These are phyloP conservation scores for Aspergillus fischeri DNA, from an alignment of 2,329 filamentous ascomycete genomes.

Conservation along the genomic window DNA sequence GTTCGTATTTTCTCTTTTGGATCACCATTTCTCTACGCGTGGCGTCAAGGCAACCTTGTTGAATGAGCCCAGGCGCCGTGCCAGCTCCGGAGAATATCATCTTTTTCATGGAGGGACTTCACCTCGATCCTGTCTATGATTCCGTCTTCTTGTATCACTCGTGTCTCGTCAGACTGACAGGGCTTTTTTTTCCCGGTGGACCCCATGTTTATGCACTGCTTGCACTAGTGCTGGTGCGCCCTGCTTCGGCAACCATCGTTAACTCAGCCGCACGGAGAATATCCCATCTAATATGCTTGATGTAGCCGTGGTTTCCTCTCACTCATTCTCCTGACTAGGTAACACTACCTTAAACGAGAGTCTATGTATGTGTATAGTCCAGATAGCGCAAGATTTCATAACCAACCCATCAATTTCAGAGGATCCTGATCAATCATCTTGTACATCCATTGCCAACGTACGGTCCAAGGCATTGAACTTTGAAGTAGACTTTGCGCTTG, in stretches of 20 bases:
- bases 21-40: conserved; percentile 6
- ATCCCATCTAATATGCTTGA: background rate
- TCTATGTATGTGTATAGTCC: conserved; percentile 24
- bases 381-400: conserved; percentile 16
- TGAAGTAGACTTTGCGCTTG: conserved; percentile 4
- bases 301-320: background rate
- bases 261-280: background rate
- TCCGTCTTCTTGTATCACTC: background rate
- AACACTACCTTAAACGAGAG: conserved; percentile 8
- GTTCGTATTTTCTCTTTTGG: conserved; percentile 6
- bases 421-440: conserved; percentile 35
- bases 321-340: conserved; percentile 1
- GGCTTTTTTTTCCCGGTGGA: background rate
- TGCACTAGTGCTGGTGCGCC: no score
- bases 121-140: background rate
- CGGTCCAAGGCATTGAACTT: conserved; percentile 13
- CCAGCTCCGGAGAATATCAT: background rate
- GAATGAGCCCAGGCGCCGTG: conserved; percentile 1
- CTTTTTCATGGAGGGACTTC: background rate
- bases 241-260: no score
- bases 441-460: conserved; percentile 39
- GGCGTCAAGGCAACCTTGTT: conserved; percentile 11
- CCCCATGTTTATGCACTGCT: background rate
- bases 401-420: conserved; percentile 29
- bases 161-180: conserved; percentile 3